phyloP scores from a whole-genome alignment of 306 rosid genomes.

The Neltuma alba region DNA sequence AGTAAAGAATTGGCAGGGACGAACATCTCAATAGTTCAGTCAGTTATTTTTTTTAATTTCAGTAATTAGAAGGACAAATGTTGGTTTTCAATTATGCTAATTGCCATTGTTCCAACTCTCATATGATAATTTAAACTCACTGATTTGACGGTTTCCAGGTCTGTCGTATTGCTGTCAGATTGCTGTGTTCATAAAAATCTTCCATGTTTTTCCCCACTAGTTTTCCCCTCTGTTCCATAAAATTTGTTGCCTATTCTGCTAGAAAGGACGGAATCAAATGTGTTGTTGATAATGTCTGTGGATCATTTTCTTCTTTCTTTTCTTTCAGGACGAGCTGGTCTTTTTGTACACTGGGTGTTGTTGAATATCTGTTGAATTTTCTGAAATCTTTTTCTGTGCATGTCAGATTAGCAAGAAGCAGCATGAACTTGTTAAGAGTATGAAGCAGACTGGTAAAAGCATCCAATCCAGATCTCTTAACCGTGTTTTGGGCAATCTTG shows the following conservation, averaged over 20 bases:
- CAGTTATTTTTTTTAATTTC: slow-evolving; percentile 28
- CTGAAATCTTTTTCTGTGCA: slow-evolving; percentile 40
- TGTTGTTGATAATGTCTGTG: background rate
- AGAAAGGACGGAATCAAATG: background rate
- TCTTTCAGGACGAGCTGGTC: slow-evolving; percentile 17
- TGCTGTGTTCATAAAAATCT: slow-evolving; percentile 2
- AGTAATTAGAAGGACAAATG: slow-evolving; percentile 18
- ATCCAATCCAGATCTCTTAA: slow-evolving; percentile 78
- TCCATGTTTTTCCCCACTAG: background rate
- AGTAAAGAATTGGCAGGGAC: slow-evolving; percentile 19
- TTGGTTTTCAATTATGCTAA: slow-evolving; percentile 2
- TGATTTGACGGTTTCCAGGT: background rate
- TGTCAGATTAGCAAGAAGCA: slow-evolving; percentile 91
- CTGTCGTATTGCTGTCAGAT: background rate
- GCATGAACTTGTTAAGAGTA: slow-evolving; percentile 83
- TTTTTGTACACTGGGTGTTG: background rate
- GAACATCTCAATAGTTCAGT: slow-evolving; percentile 18
- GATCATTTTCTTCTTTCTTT: slow-evolving; percentile 10
- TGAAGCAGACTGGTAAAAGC: slow-evolving; percentile 87
- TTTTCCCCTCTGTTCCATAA: background rate
- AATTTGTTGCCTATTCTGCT: background rate
- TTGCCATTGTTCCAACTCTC: background rate
- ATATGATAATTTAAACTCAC: background rate
- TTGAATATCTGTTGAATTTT: slow-evolving; percentile 20
- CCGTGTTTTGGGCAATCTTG: slow-evolving; percentile 83